phyloP scores from a whole-genome alignment of 2,329 filamentous ascomycete species.

The Arthrinium puccinioides region DNA sequence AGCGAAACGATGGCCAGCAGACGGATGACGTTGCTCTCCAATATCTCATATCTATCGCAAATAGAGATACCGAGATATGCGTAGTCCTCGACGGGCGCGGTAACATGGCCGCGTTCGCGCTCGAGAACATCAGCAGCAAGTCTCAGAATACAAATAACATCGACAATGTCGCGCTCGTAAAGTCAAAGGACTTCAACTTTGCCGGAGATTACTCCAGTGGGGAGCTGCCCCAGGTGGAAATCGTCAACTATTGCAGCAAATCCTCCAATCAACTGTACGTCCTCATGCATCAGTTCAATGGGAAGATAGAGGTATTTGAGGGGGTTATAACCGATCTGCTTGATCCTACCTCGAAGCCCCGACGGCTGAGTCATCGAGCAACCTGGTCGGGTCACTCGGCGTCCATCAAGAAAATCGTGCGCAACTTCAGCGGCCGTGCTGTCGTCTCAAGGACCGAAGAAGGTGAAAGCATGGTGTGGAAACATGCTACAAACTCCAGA shows the following conservation, averaged over 20 bases:
- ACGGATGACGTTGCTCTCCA: constrained; percentile 68
- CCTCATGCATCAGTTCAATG: constrained; percentile 78
- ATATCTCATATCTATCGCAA: constrained; percentile 79
- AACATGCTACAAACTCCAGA: constrained; percentile 47
- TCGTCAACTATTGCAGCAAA: constrained; percentile 65
- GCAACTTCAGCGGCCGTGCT: constrained; percentile 73
- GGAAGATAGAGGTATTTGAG: constrained; percentile 75
- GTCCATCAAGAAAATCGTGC: constrained; percentile 76
- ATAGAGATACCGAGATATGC: constrained; percentile 79
- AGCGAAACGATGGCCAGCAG: constrained; percentile 43
- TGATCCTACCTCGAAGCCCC: constrained; percentile 57
- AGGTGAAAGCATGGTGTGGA: constrained; percentile 80
- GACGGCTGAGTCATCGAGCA: constrained; percentile 53
- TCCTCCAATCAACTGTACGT: constrained; percentile 60
- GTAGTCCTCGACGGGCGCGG: constrained; percentile 78
- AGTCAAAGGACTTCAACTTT: constrained; percentile 46
- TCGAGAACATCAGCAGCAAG: constrained; percentile 78
- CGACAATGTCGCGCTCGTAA: constrained; percentile 81
- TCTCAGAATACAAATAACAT: constrained; percentile 57
- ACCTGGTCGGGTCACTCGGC: constrained; percentile 81
- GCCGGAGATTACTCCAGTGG: constrained; percentile 21
- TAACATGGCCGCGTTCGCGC: constrained; percentile 83
- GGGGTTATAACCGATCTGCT: constrained; percentile 73
- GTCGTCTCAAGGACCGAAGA: constrained; percentile 73
- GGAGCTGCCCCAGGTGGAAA: constrained; percentile 54